These are phyloP conservation scores for Sporothrix luriei DNA, from an alignment of 2,329 filamentous ascomycete species.

Conservation along the genomic window DNA sequence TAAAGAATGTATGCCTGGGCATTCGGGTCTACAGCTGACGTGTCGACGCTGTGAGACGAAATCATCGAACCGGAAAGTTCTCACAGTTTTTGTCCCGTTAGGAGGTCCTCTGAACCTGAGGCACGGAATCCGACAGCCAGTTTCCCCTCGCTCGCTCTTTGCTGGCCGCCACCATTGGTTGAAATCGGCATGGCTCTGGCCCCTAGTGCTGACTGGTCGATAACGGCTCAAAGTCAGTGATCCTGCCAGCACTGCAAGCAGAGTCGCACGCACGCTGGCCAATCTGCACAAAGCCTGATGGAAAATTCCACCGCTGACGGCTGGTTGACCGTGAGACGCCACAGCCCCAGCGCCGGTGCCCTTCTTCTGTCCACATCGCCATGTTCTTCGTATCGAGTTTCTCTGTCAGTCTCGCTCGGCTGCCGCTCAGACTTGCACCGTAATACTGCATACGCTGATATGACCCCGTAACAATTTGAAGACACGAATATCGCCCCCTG, in stretches of 20 bases:
- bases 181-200: constrained; percentile 11
- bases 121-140: neutral
- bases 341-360: neutral
- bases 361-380: neutral
- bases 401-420: neutral
- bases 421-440: neutral
- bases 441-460: constrained; percentile 7
- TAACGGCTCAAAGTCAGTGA: neutral
- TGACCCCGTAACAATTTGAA: neutral
- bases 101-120: neutral
- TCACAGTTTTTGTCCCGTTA: neutral
- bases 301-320: constrained; percentile 1
- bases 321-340: constrained; percentile 16
- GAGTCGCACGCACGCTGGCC: neutral
- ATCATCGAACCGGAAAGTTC: neutral
- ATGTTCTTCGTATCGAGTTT: neutral
- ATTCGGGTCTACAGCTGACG: constrained; percentile 5
- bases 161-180: constrained; percentile 6
- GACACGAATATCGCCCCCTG: constrained; percentile 16
- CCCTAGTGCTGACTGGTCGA: constrained; percentile 1
- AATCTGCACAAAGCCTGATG: neutral
- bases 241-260: neutral
- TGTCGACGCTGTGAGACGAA: neutral
- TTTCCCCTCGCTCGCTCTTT: neutral
- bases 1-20: neutral